Conservation (phyloP, 306 rosid genomes). For the Ziziphus jujuba region DNA sequence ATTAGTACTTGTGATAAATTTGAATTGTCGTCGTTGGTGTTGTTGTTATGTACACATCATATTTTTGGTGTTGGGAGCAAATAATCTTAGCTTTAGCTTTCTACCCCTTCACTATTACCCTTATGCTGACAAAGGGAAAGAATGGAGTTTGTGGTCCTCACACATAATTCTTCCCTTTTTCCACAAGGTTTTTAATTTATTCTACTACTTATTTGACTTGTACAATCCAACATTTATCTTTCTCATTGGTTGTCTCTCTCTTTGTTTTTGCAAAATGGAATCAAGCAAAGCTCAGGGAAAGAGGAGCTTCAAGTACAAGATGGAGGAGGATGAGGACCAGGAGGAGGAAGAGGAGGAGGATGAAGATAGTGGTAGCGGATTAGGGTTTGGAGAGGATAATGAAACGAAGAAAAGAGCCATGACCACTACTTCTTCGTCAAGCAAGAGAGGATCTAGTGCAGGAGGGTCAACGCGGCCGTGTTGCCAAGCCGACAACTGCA, state of each 20-base stretch:
- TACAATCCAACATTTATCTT: neutral
- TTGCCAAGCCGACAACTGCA: constrained; percentile 74
- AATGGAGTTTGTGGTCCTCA: constrained; percentile 59
- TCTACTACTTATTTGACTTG: constrained; percentile 34
- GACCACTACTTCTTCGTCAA: constrained; percentile 10
- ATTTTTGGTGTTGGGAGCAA: constrained; percentile 9
- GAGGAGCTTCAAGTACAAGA: constrained; percentile 39
- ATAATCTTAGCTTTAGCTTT: constrained; percentile 9
- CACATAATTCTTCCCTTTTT: constrained; percentile 22
- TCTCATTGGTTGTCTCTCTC: neutral
- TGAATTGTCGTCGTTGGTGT: neutral
- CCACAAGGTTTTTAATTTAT: constrained; percentile 24
- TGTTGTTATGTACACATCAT: neutral
- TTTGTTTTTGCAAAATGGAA: constrained; percentile 39
- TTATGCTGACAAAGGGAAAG: constrained; percentile 25
- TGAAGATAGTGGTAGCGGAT: constrained; percentile 32
- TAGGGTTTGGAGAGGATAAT: constrained; percentile 37
- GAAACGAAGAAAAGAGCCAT: constrained; percentile 36
- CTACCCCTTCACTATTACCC: constrained; percentile 32
- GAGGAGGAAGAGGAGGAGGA: constrained; percentile 43
- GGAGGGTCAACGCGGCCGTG: constrained; percentile 50
- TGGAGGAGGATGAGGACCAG: constrained; percentile 38
- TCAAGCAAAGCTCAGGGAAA: constrained; percentile 58
- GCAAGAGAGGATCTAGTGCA: constrained; percentile 45
- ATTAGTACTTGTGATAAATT: neutral